Percentiles rank a stretch among this genome's conserved stretches.
phyloP scores from a whole-genome alignment of 768 basidiomycete genomes.

The Sarcodon aspratus region DNA sequence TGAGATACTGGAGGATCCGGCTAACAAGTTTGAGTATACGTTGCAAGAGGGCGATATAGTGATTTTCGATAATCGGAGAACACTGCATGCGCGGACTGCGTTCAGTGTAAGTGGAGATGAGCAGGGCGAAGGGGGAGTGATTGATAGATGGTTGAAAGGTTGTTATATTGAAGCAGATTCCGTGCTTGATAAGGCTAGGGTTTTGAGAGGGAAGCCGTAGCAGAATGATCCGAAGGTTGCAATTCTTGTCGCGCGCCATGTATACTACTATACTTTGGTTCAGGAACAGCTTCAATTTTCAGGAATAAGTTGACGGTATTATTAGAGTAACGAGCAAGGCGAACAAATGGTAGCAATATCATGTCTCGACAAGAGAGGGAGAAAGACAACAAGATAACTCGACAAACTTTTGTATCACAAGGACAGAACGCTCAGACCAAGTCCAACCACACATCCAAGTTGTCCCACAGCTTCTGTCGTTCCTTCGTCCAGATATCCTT shows the following conservation, averaged over 20 bases:
- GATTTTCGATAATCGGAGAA: slow-evolving; percentile 84
- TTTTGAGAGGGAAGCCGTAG: slow-evolving; percentile 22
- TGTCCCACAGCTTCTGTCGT: slow-evolving; percentile 20
- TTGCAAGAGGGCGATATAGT: slow-evolving; percentile 78
- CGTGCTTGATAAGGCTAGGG: slow-evolving; percentile 47
- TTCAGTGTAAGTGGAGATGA: slow-evolving; percentile 48
- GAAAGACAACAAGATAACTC: too few relatives aligned
- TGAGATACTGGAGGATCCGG: slow-evolving; percentile 37
- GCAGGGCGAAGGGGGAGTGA: slow-evolving; percentile 26
- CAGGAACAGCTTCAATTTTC: too few relatives aligned
- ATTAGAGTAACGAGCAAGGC: too few relatives aligned
- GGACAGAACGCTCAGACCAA: background rate
- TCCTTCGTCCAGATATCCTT: slow-evolving; percentile 17
- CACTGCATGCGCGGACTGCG: slow-evolving; percentile 78
- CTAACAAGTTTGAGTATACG: slow-evolving; percentile 47
- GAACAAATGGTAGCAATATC: too few relatives aligned
- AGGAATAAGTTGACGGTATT: too few relatives aligned
- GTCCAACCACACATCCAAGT: slow-evolving; percentile 18
- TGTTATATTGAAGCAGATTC: slow-evolving; percentile 66
- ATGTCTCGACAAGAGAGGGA: too few relatives aligned
- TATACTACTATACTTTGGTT: too few relatives aligned
- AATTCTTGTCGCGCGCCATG: too few relatives aligned
- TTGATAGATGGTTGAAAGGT: slow-evolving; percentile 85
- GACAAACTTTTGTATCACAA: too few relatives aligned
- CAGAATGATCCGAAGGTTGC: background rate